Evolutionary conservation across 2,329 filamentous ascomycete species (phyloP), one percentile per base, ranked within the genome.

Genomic region (Eutypella sp.): DNA sequence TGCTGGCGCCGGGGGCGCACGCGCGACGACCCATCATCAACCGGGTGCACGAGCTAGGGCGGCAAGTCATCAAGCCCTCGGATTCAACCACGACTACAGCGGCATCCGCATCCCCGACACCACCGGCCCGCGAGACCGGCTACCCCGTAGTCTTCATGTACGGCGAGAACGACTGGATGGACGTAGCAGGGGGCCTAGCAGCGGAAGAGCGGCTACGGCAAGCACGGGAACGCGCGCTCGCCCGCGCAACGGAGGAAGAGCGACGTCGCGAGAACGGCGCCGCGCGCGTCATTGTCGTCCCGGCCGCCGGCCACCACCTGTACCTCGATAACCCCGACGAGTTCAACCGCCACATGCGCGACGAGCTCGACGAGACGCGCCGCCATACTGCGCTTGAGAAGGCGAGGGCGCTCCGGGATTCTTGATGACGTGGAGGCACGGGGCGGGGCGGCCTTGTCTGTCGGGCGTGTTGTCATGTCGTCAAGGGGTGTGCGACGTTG

Each of bases 81-180:
- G 54, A n/a, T n/a, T n/a, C n/a, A n/a, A n/a, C n/a, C n/a, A n/a
- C n/a, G n/a, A n/a, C 65, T 16, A 62, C 61, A 4, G 62, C 58
- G 4, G 55, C 56, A n/a, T 33, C 13, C 7, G 7, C 25, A 13
- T 7, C 29, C 11, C 29, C 29, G 0, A 23, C 55, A 18, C 61
- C 66, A 1, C 63, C 58, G 3, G 58, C 64, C 15, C 61, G 63
- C 22, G 78, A 82, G 57, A 86, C 77, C 0, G 90, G 91, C 1
- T 74, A 90, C 41, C 92, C 93, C 0, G 74, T 97, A 25, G 79
- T 97, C 8, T 80, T 99, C 63, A 91, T 97, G 87, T 99, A 99
- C 62, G 93, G 93, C 52, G 91, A 97, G 58, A 84, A 93, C 60
- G 93, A 99, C 72, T 99, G 93, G 93, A 99, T 99, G 93, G 93